These are phyloP conservation scores for Aspergillus carbonarius DNA, from an alignment of 2,329 filamentous ascomycete species.

Conservation along the genomic window DNA sequence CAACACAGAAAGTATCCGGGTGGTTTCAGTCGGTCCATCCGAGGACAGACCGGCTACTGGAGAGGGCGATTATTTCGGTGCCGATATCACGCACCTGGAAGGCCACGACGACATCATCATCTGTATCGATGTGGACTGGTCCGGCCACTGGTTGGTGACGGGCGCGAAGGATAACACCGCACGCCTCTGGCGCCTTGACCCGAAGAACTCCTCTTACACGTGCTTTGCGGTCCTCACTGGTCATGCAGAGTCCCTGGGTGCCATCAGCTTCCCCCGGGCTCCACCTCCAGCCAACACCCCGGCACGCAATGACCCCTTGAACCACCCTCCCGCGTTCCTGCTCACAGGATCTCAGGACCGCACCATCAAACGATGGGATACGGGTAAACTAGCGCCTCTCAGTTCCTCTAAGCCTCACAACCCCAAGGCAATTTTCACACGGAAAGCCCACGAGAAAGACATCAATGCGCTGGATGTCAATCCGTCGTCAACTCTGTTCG, in stretches of 20 bases:
- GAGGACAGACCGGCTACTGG: constrained; percentile 33
- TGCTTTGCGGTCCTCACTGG: constrained; percentile 83
- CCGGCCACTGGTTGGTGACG: constrained; percentile 92
- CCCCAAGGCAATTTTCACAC: constrained; percentile 70
- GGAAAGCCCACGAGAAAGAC: constrained; percentile 97
- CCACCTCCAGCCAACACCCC: constrained; percentile 67
- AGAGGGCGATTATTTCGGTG: constrained; percentile 70
- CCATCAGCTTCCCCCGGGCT: constrained; percentile 76
- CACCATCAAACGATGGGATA: constrained; percentile 92
- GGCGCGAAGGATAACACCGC: constrained; percentile 97
- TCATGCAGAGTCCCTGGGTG: constrained; percentile 90
- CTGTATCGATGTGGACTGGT: constrained; percentile 92
- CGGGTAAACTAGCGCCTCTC: constrained; percentile 61
- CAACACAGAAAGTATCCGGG: constrained; percentile 87
- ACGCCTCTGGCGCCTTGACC: constrained; percentile 83
- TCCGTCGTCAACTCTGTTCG: constrained; percentile 73
- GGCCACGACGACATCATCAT: constrained; percentile 97
- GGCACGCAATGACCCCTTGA: constrained; percentile 70
- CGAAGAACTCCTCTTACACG: constrained; percentile 69
- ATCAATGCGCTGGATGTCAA: constrained; percentile 93
- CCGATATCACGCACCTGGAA: constrained; percentile 80
- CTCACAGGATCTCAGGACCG: constrained; percentile 93
- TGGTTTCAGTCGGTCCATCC: constrained; percentile 66
- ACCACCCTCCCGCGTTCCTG: constrained; percentile 77
- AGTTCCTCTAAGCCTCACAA: constrained; percentile 33